Conservation (phyloP, 495 filamentous ascomycete species). For the Rostrohypoxylon terebratum region DNA sequence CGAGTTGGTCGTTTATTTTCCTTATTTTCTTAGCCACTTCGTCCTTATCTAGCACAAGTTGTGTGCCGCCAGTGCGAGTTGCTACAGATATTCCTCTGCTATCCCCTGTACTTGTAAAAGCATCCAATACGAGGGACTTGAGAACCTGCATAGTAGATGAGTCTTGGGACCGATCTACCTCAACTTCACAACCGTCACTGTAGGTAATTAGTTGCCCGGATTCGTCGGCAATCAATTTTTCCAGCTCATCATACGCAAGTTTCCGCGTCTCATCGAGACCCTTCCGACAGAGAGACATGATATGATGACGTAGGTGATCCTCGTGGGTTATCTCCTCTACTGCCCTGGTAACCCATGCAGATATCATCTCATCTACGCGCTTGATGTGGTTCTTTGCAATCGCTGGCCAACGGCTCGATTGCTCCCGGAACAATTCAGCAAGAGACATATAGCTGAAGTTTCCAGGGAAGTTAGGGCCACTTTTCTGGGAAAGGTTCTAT, state of each 20-base stretch:
- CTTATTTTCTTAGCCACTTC: neutral
- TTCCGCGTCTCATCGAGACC: neutral
- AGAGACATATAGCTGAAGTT: constrained; percentile 60
- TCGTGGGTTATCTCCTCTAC: neutral
- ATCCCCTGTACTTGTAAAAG: neutral
- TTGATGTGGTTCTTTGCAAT: constrained; percentile 43
- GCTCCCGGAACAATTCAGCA: constrained; percentile 58
- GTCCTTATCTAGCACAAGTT: too few relatives aligned
- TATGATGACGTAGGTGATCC: neutral
- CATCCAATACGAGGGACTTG: neutral
- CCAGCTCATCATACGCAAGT: constrained; percentile 24
- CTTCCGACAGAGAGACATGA: neutral
- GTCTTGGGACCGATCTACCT: constrained; percentile 26
- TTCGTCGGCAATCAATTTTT: constrained; percentile 30
- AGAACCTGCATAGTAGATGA: neutral
- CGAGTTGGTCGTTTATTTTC: neutral
- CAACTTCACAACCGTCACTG: constrained; percentile 47
- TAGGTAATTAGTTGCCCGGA: constrained; percentile 44
- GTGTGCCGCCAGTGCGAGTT: too few relatives aligned
- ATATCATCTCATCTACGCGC: constrained; percentile 28
- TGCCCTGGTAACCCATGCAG: constrained; percentile 1
- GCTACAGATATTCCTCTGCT: neutral
- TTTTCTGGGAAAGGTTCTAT: constrained; percentile 26
- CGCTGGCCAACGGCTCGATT: constrained; percentile 53
- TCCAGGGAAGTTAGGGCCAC: constrained; percentile 61